Percentiles rank a stretch among this genome's conserved stretches.
Evolutionary conservation across 768 basidiomycete species (phyloP).

Genomic region (Tylopilus sp.): DNA sequence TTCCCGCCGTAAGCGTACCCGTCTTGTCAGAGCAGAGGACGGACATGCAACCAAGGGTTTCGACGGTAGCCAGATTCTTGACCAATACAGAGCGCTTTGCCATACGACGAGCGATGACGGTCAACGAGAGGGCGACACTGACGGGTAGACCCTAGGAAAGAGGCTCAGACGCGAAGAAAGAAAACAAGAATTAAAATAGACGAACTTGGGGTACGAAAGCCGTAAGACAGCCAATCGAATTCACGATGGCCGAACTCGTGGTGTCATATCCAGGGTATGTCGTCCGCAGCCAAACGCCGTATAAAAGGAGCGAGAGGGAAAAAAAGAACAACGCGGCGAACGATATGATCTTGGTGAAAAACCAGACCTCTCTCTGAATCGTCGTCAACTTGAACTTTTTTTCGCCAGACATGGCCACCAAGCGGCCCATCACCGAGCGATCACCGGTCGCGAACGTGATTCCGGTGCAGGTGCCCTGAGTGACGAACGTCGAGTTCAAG

Average conservation of each 20-base stretch:
- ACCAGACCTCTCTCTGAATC: constrained; percentile 45
- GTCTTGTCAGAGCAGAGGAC: constrained; percentile 54
- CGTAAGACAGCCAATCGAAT: constrained; percentile 37
- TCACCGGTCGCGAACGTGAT: constrained; percentile 41
- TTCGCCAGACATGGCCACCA: constrained; percentile 49
- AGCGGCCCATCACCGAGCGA: constrained; percentile 46
- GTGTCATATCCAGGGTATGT: constrained; percentile 32
- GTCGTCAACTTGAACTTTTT: constrained; percentile 44
- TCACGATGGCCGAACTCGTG: constrained; percentile 33
- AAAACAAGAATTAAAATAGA: neutral
- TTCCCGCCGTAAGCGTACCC: constrained; percentile 45
- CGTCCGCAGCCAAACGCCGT: constrained; percentile 38
- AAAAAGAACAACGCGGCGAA: constrained; percentile 38
- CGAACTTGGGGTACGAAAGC: constrained; percentile 41
- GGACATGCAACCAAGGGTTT: constrained; percentile 49
- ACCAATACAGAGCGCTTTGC: constrained; percentile 44
- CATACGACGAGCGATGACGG: constrained; percentile 45
- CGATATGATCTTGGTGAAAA: constrained; percentile 51
- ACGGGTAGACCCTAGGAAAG: constrained; percentile 33
- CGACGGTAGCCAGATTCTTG: constrained; percentile 49
- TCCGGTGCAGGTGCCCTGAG: constrained; percentile 39
- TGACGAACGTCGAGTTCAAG: constrained; percentile 41
- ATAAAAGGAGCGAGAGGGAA: constrained; percentile 38
- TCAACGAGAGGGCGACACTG: constrained; percentile 48
- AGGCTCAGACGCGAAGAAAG: neutral